Conservation (phyloP, 2,329 filamentous ascomycete genomes). For the Arthroderma sp. region DNA sequence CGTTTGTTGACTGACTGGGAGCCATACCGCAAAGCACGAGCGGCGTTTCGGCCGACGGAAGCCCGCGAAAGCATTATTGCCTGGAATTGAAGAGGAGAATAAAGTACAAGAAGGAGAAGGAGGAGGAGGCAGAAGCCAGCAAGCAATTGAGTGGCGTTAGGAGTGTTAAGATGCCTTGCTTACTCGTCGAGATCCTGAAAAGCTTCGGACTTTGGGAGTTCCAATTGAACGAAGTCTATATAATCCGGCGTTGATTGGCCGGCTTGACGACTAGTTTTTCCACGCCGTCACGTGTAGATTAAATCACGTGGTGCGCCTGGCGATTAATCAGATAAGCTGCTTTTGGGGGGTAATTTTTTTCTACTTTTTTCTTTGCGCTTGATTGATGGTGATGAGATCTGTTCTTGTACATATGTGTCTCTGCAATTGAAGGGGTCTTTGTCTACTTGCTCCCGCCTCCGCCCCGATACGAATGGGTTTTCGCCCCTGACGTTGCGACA, state of each 20-base stretch:
- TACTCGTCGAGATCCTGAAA: too few relatives aligned
- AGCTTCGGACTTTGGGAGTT: not conserved
- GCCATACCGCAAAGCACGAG: conserved; percentile 47
- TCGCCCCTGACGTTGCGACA: not conserved
- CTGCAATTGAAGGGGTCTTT: too few relatives aligned
- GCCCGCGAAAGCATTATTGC: conserved; percentile 55
- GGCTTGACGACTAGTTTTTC: conserved; percentile 17
- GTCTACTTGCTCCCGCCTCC: not conserved
- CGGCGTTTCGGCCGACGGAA: conserved; percentile 50
- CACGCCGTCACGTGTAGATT: too few relatives aligned
- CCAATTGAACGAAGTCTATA: conserved; percentile 15
- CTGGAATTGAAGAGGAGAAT: conserved; percentile 19
- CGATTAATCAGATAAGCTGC: too few relatives aligned
- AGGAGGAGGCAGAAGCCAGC: not conserved
- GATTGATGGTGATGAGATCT: not conserved
- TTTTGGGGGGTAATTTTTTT: too few relatives aligned
- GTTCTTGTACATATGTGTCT: too few relatives aligned
- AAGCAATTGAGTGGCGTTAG: not conserved
- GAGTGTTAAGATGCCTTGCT: too few relatives aligned
- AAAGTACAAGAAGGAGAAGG: not conserved
- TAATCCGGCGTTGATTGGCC: conserved; percentile 28
- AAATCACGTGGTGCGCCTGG: too few relatives aligned
- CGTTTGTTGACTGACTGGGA: conserved; percentile 44
- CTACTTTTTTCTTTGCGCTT: not conserved
- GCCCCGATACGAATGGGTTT: conserved; percentile 4